Evolutionary conservation across 148 eudicot genomes (phyloP).

Genomic region (Rhododendron henanense): DNA sequence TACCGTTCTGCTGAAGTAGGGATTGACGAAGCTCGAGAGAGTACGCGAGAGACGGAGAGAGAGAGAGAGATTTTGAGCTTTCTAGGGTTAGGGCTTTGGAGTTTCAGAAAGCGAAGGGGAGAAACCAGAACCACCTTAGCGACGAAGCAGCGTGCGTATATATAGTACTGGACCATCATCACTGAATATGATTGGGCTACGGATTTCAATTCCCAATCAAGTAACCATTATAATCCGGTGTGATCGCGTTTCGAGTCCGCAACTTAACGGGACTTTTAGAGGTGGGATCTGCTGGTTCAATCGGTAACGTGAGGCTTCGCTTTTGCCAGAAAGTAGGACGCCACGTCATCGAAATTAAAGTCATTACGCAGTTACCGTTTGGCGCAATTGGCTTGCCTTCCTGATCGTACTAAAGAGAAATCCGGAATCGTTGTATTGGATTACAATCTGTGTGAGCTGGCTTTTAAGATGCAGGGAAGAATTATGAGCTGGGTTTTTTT

Average conservation of each 20-base stretch:
- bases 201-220: conserved; percentile 5
- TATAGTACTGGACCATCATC: neutral
- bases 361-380: neutral
- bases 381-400: neutral
- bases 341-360: neutral
- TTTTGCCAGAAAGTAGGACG: neutral
- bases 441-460: too few species aligned
- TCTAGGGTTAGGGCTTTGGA: neutral
- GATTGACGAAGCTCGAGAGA: conserved; percentile 3
- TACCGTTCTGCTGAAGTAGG: neutral
- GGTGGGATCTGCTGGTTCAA: neutral
- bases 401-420: neutral
- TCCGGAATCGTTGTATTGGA: too few species aligned
- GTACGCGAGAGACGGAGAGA: neutral
- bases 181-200: neutral
- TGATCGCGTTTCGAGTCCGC: neutral
- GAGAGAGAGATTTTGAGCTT: too few species aligned
- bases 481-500: too few species aligned
- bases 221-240: neutral
- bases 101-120: neutral
- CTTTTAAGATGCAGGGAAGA: too few species aligned
- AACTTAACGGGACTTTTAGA: neutral
- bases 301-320: neutral
- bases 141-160: neutral
- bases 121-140: neutral